Conservation (phyloP, 202 grass and related monocot species). For the Hordeum pubiflorum region DNA sequence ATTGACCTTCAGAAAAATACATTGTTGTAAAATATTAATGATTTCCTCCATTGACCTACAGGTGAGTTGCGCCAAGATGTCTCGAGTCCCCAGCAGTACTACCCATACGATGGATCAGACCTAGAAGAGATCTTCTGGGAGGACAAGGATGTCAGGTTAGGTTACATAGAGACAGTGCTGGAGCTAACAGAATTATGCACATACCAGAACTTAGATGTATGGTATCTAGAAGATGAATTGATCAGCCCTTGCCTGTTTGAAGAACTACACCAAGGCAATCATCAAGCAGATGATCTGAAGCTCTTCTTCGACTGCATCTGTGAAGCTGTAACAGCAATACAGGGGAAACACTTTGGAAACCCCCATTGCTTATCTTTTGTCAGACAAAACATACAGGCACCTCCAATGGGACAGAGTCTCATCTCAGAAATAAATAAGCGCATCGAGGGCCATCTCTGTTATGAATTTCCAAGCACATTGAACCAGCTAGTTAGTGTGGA, state of each 20-base stretch:
- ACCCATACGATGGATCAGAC: conserved; percentile 7
- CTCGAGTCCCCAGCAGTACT: not conserved
- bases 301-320: conserved; percentile 76
- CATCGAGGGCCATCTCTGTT: conserved; percentile 36
- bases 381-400: conserved; percentile 16
- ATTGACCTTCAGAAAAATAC: not conserved
- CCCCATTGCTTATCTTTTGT: conserved; percentile 25
- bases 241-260: conserved; percentile 51
- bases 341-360: conserved; percentile 47
- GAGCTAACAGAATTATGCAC: conserved; percentile 54
- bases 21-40: not conserved
- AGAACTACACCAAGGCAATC: conserved; percentile 35
- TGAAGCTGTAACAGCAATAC: conserved; percentile 61
- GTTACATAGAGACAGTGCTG: conserved; percentile 57
- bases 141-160: conserved; percentile 43
- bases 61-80: conserved; percentile 32
- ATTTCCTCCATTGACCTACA: conserved; percentile 36
- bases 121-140: conserved; percentile 28
- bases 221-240: conserved; percentile 64
- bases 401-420: conserved; percentile 39
- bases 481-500: conserved; percentile 42
- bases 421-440: conserved; percentile 50
- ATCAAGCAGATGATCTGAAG: conserved; percentile 44
- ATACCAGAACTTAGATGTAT: conserved; percentile 44
- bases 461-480: conserved; percentile 47